Conservation (phyloP, 2,329 filamentous ascomycete species). For the Daldinia sp. region DNA sequence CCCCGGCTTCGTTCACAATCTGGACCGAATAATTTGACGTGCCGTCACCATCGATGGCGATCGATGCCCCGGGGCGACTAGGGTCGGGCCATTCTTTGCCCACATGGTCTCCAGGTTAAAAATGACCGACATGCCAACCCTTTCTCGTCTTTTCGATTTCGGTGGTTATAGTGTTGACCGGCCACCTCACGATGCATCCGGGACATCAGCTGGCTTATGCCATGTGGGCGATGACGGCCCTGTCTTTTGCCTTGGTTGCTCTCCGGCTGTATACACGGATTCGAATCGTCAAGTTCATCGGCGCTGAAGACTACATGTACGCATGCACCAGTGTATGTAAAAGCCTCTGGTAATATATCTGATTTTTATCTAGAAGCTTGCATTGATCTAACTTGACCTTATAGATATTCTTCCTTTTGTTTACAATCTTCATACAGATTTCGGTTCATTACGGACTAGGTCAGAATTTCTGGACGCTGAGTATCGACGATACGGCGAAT, state of each 20-base stretch:
- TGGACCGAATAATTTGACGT: conserved; percentile 22
- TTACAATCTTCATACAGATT: conserved; percentile 53
- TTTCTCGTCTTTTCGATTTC: conserved; percentile 25
- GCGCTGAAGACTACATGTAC: conserved; percentile 55
- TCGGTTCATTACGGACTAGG: conserved; percentile 54
- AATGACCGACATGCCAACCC: conserved; percentile 8
- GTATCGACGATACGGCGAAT: conserved; percentile 50
- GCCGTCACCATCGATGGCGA: conserved; percentile 25
- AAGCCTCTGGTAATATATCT: too few relatives aligned
- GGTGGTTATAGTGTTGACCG: conserved; percentile 15
- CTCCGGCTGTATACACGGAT: conserved; percentile 49
- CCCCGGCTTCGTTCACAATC: conserved; percentile 32
- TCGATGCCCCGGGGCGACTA: conserved; percentile 18
- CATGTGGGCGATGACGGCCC: conserved; percentile 54
- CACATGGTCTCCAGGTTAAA: conserved; percentile 15
- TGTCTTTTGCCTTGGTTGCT: conserved; percentile 47
- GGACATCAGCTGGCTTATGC: conserved; percentile 49
- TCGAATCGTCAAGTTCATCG: conserved; percentile 53
- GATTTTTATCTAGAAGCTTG: neutral
- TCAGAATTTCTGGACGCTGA: conserved; percentile 51
- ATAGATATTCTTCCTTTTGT: conserved; percentile 51
- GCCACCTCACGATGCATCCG: conserved; percentile 47
- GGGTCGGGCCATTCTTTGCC: neutral
- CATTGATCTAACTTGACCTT: conserved; percentile 2
- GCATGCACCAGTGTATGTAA: conserved; percentile 49